A percentile compares a stretch with the other conserved stretches of the same genome.
Evolutionary conservation across 352 stramenopile species (phyloP).

Genomic region (Phytophthora crassamura): DNA sequence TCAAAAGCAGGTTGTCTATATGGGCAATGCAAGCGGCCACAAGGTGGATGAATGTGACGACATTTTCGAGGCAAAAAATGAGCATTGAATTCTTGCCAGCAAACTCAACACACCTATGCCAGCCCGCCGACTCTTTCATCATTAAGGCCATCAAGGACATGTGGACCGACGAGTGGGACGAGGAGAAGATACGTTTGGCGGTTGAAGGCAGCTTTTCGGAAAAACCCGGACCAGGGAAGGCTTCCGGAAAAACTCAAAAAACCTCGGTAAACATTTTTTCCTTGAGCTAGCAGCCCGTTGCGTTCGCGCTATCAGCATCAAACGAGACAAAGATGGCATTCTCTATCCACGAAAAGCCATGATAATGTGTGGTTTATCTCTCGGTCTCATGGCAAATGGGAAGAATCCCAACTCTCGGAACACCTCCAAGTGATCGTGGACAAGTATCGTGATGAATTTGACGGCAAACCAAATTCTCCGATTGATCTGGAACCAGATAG

Average conservation of each 20-base stretch:
- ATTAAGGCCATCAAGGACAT: not conserved
- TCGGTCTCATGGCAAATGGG: not conserved
- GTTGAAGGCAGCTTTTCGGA: not conserved
- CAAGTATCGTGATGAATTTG: no score
- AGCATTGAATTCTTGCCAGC: not conserved
- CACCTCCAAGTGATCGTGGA: not conserved
- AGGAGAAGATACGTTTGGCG: not conserved
- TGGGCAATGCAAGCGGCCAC: not conserved
- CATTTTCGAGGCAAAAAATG: not conserved
- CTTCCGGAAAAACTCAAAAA: not conserved
- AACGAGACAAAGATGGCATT: not conserved
- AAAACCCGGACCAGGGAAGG: not conserved
- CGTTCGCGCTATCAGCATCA: not conserved
- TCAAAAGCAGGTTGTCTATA: not conserved
- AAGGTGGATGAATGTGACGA: not conserved
- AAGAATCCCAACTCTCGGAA: not conserved
- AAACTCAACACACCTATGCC: not conserved
- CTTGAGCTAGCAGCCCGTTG: not conserved
- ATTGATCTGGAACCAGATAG: no score
- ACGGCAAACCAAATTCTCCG: no score
- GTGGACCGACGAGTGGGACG: not conserved
- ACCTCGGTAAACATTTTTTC: not conserved
- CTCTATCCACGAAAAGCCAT: not conserved
- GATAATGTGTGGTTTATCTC: not conserved
- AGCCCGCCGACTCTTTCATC: not conserved